Base-by-base conservation (phyloP, 2,329 filamentous ascomycete species). In the Whalleya microplaca region DNA sequence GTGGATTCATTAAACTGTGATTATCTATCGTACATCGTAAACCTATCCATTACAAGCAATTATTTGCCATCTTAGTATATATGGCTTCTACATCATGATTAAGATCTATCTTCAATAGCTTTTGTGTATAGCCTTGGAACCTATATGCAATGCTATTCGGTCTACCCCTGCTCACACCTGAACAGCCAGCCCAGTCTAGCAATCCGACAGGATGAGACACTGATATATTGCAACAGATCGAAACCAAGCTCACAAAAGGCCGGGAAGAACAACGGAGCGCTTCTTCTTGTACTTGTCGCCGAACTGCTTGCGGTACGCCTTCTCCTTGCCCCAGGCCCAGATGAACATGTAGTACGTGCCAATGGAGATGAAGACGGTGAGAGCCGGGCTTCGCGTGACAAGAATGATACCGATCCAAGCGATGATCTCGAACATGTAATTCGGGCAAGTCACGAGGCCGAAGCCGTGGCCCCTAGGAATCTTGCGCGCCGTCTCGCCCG, bases 261-360 rank as follows among this genome's bases (percentile, higher is more conserved):
- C 90, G 2, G 95, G 92, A 56, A 97, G 75, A 76, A 96, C 89
- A 58, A 85, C 86, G 71, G 82, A 94, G 69, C 85, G 85, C 91
- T 99, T 98, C 81, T 89, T 93, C 87, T 94, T 93, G 79, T 99
- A 99, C 76, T 88, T 90, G 72, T 93, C 90, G 41, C 90, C 90
- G 75, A 98, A 96, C 73, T 96, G 91, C 74, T 89, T 89, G 68
- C 95, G 86, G 73, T 97, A 95, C 54, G 91, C 86, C 71, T 80
- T 85, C 82, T 99, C 95, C 84, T 97, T 98, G 81, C 92, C 94
- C 76, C 84, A 84, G 41, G 89, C 94, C 95, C 95, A 99, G 50
- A 80, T 74, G 55, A 83, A 85, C 95, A 99, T 98, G 76, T 93
- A 91, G 21, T 77, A 81, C 16, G 81, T 83, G 32, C 92, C 92